Percentiles rank a stretch among this genome's conserved stretches.
Conservation (phyloP, 768 basidiomycete species). For the Auriculariales sp. region DNA sequence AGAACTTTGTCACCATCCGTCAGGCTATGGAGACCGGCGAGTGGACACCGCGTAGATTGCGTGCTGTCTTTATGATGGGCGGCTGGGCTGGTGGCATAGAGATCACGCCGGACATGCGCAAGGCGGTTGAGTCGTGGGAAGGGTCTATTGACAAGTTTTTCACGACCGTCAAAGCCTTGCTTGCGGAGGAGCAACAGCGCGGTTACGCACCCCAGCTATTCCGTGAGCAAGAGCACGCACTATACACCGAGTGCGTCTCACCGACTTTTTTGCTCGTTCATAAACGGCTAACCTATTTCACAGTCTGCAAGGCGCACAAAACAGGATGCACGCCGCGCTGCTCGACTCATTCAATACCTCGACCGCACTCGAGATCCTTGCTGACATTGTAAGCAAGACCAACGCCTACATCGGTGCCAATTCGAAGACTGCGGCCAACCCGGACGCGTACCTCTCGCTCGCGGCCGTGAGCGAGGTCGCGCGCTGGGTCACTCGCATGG, state of each 20-base stretch:
- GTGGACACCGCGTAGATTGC: neutral
- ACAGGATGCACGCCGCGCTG: conserved; percentile 68
- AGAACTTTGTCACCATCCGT: conserved; percentile 92
- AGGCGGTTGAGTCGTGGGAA: conserved; percentile 5
- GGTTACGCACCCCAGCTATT: conserved; percentile 33
- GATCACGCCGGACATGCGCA: conserved; percentile 1
- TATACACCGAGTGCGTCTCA: conserved; percentile 47
- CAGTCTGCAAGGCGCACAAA: conserved; percentile 64
- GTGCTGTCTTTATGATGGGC: neutral
- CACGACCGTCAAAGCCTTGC: conserved; percentile 66
- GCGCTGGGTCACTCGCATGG: conserved; percentile 31
- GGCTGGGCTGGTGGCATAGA: neutral
- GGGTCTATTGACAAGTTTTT: conserved; percentile 72
- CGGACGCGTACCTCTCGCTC: conserved; percentile 32
- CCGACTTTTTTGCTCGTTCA: conserved; percentile 33
- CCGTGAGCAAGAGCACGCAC: neutral
- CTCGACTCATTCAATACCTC: conserved; percentile 98
- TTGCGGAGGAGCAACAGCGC: conserved; percentile 42
- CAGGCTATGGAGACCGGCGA: conserved; percentile 13
- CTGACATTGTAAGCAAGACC: conserved; percentile 68
- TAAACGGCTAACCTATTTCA: neutral
- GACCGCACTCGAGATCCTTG: conserved; percentile 54
- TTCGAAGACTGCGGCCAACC: conserved; percentile 31
- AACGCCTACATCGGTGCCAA: conserved; percentile 69
- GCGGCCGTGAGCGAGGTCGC: conserved; percentile 41